A percentile compares a stretch with the other conserved stretches of the same genome.
Conservation (phyloP, 2,329 filamentous ascomycete genomes). For the Colletotrichum sojae region DNA sequence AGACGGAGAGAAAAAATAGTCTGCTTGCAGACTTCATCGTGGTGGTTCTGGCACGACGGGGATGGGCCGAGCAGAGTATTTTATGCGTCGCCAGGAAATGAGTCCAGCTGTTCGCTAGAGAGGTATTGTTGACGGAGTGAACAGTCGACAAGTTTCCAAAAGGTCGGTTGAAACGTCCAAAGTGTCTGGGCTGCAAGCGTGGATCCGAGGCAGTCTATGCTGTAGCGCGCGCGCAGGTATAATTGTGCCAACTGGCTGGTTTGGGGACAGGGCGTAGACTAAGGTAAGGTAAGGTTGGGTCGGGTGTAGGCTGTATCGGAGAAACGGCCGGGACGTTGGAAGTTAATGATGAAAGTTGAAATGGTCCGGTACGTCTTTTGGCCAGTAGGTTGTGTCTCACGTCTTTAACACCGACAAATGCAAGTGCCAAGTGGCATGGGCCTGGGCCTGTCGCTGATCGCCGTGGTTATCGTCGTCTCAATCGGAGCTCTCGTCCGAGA, state of each 20-base stretch:
- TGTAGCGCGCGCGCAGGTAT: slow-evolving; percentile 16
- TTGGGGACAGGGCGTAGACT: slow-evolving; percentile 20
- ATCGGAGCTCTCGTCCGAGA: neutral
- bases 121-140: slow-evolving; percentile 2
- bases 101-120: slow-evolving; percentile 13
- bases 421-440: slow-evolving; percentile 7
- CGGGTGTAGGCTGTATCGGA: slow-evolving; percentile 17
- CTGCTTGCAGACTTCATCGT: slow-evolving; percentile 68
- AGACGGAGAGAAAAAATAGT: slow-evolving; percentile 69
- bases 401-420: slow-evolving; percentile 11
- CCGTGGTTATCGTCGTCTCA: slow-evolving; percentile 3
- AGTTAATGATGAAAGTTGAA: slow-evolving; percentile 27
- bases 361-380: slow-evolving; percentile 6
- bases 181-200: slow-evolving; percentile 28
- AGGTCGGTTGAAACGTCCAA: slow-evolving; percentile 33
- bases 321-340: slow-evolving; percentile 34
- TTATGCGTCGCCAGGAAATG: slow-evolving; percentile 8
- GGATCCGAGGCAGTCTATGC: slow-evolving; percentile 14
- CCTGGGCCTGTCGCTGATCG: slow-evolving; percentile 14
- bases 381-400: slow-evolving; percentile 28
- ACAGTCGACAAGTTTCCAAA: slow-evolving; percentile 36
- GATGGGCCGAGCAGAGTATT: slow-evolving; percentile 1
- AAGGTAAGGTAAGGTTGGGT: slow-evolving; percentile 29
- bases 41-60: neutral
- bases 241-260: slow-evolving; percentile 6